Conservation (phyloP, 2,329 filamentous ascomycete genomes). For the Trichoderma sp. region DNA sequence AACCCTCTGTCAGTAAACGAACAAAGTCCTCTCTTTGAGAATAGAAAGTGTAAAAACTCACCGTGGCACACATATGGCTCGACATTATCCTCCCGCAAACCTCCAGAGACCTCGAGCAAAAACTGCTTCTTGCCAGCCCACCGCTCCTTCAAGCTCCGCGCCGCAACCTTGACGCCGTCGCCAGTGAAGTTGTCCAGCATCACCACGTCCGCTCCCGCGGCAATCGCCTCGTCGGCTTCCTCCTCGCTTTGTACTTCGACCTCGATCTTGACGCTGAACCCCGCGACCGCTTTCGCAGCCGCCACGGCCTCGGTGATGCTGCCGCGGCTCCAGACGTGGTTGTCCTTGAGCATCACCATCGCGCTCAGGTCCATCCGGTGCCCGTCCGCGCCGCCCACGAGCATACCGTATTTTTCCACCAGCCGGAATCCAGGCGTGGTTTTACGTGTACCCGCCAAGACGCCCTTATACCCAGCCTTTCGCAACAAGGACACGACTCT, state of each 20-base stretch:
- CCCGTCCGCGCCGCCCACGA: conserved; percentile 86
- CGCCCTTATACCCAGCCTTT: conserved; percentile 71
- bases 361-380: conserved; percentile 87
- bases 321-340: conserved; percentile 90
- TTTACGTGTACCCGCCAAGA: conserved; percentile 91
- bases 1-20: not conserved
- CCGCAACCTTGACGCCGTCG: conserved; percentile 72
- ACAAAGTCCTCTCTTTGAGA: not conserved
- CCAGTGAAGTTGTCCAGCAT: conserved; percentile 97
- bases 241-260: conserved; percentile 88
- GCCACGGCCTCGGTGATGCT: conserved; percentile 82
- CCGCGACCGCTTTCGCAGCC: conserved; percentile 78
- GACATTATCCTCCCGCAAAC: conserved; percentile 81
- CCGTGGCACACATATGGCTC: conserved; percentile 73
- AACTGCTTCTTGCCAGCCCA: conserved; percentile 75
- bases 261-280: conserved; percentile 91
- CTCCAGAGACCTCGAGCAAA: conserved; percentile 88
- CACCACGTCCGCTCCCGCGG: conserved; percentile 86
- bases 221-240: conserved; percentile 88
- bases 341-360: conserved; percentile 99
- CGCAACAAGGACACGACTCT: conserved; percentile 55
- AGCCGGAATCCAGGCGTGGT: conserved; percentile 94
- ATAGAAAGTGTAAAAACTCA: conserved; percentile 39
- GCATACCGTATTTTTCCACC: conserved; percentile 97
- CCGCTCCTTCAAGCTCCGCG: conserved; percentile 70